Evolutionary conservation across 495 filamentous ascomycete species (phyloP).

Genomic region (Neurospora terricola): DNA sequence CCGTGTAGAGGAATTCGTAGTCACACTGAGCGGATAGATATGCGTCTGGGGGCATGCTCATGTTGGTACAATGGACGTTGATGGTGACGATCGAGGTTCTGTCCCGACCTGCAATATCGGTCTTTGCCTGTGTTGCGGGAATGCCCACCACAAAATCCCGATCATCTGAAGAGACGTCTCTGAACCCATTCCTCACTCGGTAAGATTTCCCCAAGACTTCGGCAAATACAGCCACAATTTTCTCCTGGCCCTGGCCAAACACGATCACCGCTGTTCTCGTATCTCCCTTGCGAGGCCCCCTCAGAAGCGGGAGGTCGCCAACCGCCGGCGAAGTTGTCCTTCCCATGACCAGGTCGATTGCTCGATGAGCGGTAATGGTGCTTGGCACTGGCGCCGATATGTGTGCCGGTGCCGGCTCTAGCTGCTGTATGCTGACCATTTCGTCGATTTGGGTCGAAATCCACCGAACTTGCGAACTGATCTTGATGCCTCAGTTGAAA

Average conservation of each 20-base stretch:
- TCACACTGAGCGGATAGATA: slow-evolving; percentile 55
- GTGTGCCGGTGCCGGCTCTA: slow-evolving; percentile 24
- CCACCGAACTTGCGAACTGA: slow-evolving; percentile 13
- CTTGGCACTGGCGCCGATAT: slow-evolving; percentile 15
- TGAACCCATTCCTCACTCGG: slow-evolving; percentile 43
- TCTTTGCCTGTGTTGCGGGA: slow-evolving; percentile 39
- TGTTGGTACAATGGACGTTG: slow-evolving; percentile 63
- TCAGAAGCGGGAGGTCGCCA: slow-evolving; percentile 20
- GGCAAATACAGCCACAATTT: slow-evolving; percentile 56
- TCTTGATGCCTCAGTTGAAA: background rate
- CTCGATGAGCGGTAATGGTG: slow-evolving; percentile 14
- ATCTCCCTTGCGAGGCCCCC: slow-evolving; percentile 34
- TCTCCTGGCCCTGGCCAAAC: slow-evolving; percentile 50
- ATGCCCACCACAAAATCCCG: slow-evolving; percentile 51
- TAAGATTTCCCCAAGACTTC: slow-evolving; percentile 60
- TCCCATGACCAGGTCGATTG: slow-evolving; percentile 21
- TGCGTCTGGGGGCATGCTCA: slow-evolving; percentile 55
- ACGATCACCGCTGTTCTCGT: slow-evolving; percentile 49
- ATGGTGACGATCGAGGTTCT: slow-evolving; percentile 47
- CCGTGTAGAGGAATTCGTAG: slow-evolving; percentile 75
- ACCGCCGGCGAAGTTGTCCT: slow-evolving; percentile 11
- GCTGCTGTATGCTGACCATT: slow-evolving; percentile 30
- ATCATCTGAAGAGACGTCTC: slow-evolving; percentile 37
- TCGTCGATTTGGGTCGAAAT: background rate
- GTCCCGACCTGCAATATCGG: slow-evolving; percentile 41